A percentile compares a stretch with the other conserved stretches of the same genome.
These are phyloP conservation scores for Cyberlindnera amylophila DNA, from an alignment of 805 yeast species.

Conservation along the genomic window DNA sequence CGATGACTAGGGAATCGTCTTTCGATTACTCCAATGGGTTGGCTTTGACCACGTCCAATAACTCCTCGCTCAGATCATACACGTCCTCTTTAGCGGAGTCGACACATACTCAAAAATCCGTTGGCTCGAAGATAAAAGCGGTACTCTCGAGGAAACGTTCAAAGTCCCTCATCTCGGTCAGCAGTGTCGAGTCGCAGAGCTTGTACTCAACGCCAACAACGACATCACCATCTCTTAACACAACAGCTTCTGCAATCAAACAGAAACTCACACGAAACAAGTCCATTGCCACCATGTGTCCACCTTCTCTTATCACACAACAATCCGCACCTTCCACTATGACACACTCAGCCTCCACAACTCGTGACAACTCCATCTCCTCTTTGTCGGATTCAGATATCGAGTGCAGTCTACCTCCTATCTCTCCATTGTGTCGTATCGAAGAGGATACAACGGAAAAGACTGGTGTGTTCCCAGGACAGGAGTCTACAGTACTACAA, in stretches of 20 bases:
- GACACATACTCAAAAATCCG: conserved; percentile 14
- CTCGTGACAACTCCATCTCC: conserved; percentile 26
- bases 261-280: conserved; percentile 8
- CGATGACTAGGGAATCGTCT: conserved; percentile 9
- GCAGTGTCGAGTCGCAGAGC: conserved; percentile 5
- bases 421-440: conserved; percentile 20
- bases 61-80: conserved; percentile 23
- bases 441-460: conserved; percentile 21
- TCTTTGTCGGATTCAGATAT: conserved; percentile 22
- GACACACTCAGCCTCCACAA: conserved; percentile 8
- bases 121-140: conserved; percentile 9
- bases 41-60: conserved; percentile 20
- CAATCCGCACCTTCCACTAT: not conserved
- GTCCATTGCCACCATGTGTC: conserved; percentile 4
- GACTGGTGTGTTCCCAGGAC: conserved; percentile 1
- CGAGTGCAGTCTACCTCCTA: conserved; percentile 13
- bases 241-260: conserved; percentile 1
- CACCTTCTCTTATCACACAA: conserved; percentile 3
- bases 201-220: not conserved
- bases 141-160: conserved; percentile 16
- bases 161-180: conserved; percentile 11
- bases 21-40: conserved; percentile 8
- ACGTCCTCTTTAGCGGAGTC: conserved; percentile 23
- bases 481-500: conserved; percentile 1
- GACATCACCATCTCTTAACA: not conserved